These are phyloP conservation scores for Alopecurus myosuroides DNA, from an alignment of 176 grass and related monocot species.

Conservation along the genomic window DNA sequence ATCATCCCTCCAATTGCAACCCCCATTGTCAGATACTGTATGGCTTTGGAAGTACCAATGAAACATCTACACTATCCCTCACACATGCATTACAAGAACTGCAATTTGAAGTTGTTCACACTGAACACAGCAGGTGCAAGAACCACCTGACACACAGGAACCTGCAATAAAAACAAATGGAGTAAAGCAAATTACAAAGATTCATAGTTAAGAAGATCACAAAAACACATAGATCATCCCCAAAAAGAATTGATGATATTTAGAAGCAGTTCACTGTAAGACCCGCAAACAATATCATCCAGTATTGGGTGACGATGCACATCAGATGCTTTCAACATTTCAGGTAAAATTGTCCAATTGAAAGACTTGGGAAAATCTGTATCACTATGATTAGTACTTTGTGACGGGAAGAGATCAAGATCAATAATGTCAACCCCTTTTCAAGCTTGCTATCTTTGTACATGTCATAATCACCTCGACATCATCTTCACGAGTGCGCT, in stretches of 20 bases:
- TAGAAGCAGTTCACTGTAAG: slow-evolving; percentile 45
- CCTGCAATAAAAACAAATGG: slow-evolving; percentile 26
- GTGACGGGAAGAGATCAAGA: slow-evolving; percentile 58
- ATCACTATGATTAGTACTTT: slow-evolving; percentile 24
- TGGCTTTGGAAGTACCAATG: too few species aligned
- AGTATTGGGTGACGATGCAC: slow-evolving; percentile 84
- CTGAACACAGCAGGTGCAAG: slow-evolving; percentile 88
- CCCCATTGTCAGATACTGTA: too few species aligned
- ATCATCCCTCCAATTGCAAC: too few species aligned
- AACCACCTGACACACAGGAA: slow-evolving; percentile 51
- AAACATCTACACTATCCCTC: too few species aligned
- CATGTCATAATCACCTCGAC: slow-evolving; percentile 59
- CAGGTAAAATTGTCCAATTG: slow-evolving; percentile 70
- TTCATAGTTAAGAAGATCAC: background rate
- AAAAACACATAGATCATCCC: background rate
- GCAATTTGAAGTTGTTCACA: slow-evolving; percentile 72
- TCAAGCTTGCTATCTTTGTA: slow-evolving; percentile 31
- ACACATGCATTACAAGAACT: slow-evolving; percentile 83
- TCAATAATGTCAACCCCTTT: slow-evolving; percentile 65
- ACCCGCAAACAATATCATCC: slow-evolving; percentile 73
- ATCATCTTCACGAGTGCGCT: slow-evolving; percentile 52
- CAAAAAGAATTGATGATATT: background rate
- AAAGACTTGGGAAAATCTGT: slow-evolving; percentile 36
- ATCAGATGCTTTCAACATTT: slow-evolving; percentile 59
- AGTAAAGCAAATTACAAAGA: too few species aligned